Percentiles rank a stretch among this genome's conserved stretches.
These are phyloP conservation scores for Cymbopogon flexuosus DNA, from an alignment of 202 grass and related monocot genomes.

Conservation along the genomic window DNA sequence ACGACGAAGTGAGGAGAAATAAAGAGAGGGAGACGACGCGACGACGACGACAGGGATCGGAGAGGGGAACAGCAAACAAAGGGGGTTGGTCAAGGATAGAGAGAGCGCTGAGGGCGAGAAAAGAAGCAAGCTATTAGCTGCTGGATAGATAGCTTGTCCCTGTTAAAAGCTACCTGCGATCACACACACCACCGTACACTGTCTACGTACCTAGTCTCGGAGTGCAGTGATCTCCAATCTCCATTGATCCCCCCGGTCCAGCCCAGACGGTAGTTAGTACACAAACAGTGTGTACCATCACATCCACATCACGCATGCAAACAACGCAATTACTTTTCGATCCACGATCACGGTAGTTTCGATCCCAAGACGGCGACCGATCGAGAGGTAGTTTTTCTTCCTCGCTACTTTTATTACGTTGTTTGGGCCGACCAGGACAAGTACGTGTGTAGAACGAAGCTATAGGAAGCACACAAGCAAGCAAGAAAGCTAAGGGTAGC, in stretches of 20 bases:
- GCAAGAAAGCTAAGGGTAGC: background rate
- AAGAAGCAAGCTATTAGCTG: slow-evolving; percentile 26
- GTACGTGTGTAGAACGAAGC: background rate
- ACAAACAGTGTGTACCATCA: slow-evolving; percentile 22
- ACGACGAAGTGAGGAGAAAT: background rate
- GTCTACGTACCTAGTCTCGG: background rate
- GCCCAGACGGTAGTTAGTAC: background rate
- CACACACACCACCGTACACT: slow-evolving; percentile 17
- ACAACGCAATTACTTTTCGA: slow-evolving; percentile 25
- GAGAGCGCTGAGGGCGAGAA: background rate
- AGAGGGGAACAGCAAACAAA: slow-evolving; percentile 7
- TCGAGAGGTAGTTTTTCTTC: background rate
- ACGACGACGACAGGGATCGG: background rate
- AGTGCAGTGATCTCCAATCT: background rate
- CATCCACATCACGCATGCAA: background rate
- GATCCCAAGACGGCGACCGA: background rate
- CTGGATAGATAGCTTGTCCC: slow-evolving; percentile 46
- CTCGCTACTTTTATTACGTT: background rate
- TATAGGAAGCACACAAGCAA: background rate
- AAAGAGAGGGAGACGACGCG: background rate
- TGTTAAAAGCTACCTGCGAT: slow-evolving; percentile 54
- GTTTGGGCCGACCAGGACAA: background rate
- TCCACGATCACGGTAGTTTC: background rate
- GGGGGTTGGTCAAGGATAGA: slow-evolving; percentile 28
- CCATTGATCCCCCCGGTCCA: slow-evolving; percentile 20